Evolutionary conservation across 2,329 filamentous ascomycete species (phyloP).

Genomic region (Colletotrichum karsti): DNA sequence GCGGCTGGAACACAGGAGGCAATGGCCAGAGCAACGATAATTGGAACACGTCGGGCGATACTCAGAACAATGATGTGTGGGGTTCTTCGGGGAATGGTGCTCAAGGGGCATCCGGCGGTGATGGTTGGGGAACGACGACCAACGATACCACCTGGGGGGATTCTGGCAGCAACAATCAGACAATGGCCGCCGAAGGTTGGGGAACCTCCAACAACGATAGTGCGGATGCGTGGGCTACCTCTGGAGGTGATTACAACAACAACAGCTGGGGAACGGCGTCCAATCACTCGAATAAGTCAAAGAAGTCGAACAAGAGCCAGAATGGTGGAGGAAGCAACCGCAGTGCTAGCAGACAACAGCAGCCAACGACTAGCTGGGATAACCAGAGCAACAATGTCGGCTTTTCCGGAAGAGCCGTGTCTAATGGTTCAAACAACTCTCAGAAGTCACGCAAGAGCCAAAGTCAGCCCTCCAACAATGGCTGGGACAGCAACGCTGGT

Average conservation of each 20-base stretch:
- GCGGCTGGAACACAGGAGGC: constrained; percentile 7
- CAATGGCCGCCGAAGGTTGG: constrained; percentile 1
- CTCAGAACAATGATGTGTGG: background rate
- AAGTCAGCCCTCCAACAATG: constrained; percentile 1
- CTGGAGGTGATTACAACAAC: constrained; percentile 9
- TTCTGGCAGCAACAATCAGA: background rate
- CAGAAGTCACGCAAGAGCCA: constrained; percentile 5
- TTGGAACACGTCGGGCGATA: background rate
- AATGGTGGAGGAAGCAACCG: constrained; percentile 5
- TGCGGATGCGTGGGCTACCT: constrained; percentile 1
- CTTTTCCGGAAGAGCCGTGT: background rate
- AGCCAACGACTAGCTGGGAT: constrained; percentile 4
- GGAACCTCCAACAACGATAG: background rate
- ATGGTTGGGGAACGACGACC: background rate
- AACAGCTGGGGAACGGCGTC: constrained; percentile 15
- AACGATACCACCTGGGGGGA: constrained; percentile 7
- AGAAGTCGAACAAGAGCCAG: constrained; percentile 14
- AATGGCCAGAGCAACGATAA: background rate
- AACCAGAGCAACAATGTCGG: constrained; percentile 25
- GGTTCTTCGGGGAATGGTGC: background rate
- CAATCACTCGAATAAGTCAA: constrained; percentile 17
- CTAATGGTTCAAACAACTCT: constrained; percentile 7
- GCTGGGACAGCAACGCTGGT: constrained; percentile 29
- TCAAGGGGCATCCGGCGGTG: constrained; percentile 1
- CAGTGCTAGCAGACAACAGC: background rate